Evolutionary conservation across 805 yeast genomes (phyloP).

Genomic region (Debaryomyces tyrocola): DNA sequence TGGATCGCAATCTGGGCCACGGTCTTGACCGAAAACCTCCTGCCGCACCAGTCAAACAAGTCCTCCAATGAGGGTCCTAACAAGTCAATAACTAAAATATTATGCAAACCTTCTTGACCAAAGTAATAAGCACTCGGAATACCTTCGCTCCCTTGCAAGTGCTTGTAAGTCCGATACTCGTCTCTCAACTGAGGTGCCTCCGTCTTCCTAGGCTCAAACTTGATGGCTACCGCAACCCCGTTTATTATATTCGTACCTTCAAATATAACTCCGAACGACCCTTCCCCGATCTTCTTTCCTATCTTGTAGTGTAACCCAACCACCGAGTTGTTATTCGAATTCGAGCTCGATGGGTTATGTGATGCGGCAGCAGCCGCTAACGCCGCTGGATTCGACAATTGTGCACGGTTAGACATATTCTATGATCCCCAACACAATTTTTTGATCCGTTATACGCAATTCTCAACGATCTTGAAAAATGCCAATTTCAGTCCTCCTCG

Average conservation of each 20-base stretch:
- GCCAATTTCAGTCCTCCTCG: not conserved
- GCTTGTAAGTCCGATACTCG: conserved; percentile 76
- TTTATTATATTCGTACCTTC: conserved; percentile 76
- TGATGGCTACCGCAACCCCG: conserved; percentile 68
- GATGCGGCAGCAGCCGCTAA: conserved; percentile 41
- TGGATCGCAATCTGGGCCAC: conserved; percentile 75
- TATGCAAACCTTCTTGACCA: conserved; percentile 83
- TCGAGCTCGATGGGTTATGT: conserved; percentile 18
- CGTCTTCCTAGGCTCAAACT: conserved; percentile 76
- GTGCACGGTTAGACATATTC: conserved; percentile 27
- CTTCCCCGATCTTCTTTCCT: conserved; percentile 85
- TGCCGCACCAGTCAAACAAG: conserved; percentile 85
- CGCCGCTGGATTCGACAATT: conserved; percentile 35
- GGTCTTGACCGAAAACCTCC: conserved; percentile 69
- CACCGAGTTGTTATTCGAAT: conserved; percentile 36
- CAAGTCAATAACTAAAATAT: conserved; percentile 72
- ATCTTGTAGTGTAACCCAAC: conserved; percentile 72
- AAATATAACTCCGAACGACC: conserved; percentile 82
- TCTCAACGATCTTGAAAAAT: not conserved
- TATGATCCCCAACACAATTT: not conserved
- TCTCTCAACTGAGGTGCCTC: conserved; percentile 85
- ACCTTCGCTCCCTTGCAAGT: conserved; percentile 65
- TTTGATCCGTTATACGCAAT: not conserved
- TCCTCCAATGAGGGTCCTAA: conserved; percentile 82
- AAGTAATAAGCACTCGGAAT: conserved; percentile 83